A percentile compares a stretch with the other conserved stretches of the same genome.
Conservation (phyloP, 73 alveolate species). For the Diophrys appendiculata region DNA sequence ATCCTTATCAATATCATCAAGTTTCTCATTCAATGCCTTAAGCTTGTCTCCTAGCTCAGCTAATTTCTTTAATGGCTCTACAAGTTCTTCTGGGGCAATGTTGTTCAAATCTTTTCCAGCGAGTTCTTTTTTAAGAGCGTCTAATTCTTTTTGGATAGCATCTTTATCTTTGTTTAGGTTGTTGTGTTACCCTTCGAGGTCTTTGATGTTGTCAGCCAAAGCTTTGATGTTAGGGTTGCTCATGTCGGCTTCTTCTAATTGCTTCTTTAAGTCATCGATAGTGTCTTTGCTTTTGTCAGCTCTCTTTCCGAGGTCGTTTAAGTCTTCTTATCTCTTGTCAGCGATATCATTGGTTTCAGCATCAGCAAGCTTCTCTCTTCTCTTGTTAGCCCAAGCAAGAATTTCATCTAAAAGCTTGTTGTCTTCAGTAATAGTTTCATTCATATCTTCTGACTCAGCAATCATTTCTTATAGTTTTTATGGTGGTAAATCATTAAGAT, state of each 20-base stretch:
- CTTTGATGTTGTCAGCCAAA: background rate
- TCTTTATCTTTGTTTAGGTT: background rate
- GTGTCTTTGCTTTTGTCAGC: background rate
- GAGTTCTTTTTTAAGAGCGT: background rate
- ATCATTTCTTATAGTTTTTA: background rate
- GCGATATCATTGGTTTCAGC: background rate
- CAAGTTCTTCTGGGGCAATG: background rate
- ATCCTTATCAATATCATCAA: background rate
- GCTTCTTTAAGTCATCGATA: background rate
- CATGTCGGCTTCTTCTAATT: background rate
- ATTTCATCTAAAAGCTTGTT: conserved; percentile 3
- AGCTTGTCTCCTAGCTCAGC: background rate
- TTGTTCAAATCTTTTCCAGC: background rate
- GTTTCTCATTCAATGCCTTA: background rate
- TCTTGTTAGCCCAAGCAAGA: conserved; percentile 5
- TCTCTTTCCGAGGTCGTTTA: conserved; percentile 3
- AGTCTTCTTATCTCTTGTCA: background rate
- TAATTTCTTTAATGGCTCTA: background rate
- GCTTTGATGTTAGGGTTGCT: background rate
- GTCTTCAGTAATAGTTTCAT: conserved; percentile 5
- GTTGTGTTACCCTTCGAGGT: background rate
- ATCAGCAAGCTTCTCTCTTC: conserved; percentile 4
- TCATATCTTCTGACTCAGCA: conserved; percentile 1
- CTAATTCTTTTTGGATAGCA: background rate
- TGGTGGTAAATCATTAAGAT: background rate